Evolutionary conservation across 176 grass and related monocot species (phyloP).

Genomic region (Oropetium thomaeum): DNA sequence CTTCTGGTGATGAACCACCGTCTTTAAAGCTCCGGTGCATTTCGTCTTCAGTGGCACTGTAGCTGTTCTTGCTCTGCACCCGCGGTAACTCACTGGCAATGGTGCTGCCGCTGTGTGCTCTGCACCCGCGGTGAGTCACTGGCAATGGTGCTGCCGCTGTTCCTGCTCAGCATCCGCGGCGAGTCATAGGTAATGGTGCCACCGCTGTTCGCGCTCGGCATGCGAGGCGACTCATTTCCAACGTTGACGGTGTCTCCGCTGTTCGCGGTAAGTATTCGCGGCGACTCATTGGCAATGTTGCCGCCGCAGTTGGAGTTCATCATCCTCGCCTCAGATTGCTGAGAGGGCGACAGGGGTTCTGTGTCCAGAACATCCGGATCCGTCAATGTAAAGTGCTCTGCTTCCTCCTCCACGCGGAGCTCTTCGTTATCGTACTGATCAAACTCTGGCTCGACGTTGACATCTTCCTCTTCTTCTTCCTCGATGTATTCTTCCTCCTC

Average conservation of each 20-base stretch:
- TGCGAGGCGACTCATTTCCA: too few species aligned
- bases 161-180: not conserved
- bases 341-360: not conserved
- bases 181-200: not conserved
- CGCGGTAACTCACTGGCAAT: not conserved
- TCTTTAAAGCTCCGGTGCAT: not conserved
- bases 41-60: not conserved
- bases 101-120: not conserved
- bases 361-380: not conserved
- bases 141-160: not conserved
- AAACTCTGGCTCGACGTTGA: not conserved
- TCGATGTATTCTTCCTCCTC: constrained; percentile 12
- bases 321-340: not conserved
- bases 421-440: not conserved
- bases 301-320: not conserved
- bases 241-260: not conserved
- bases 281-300: not conserved
- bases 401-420: not conserved
- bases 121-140: not conserved
- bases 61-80: not conserved
- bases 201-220: not conserved
- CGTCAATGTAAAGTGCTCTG: not conserved
- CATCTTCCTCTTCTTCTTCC: constrained; percentile 9
- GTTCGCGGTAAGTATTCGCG: not conserved
- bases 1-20: not conserved